phyloP scores from a whole-genome alignment of 2,329 filamentous ascomycete species.

The Colletotrichum falcatum region DNA sequence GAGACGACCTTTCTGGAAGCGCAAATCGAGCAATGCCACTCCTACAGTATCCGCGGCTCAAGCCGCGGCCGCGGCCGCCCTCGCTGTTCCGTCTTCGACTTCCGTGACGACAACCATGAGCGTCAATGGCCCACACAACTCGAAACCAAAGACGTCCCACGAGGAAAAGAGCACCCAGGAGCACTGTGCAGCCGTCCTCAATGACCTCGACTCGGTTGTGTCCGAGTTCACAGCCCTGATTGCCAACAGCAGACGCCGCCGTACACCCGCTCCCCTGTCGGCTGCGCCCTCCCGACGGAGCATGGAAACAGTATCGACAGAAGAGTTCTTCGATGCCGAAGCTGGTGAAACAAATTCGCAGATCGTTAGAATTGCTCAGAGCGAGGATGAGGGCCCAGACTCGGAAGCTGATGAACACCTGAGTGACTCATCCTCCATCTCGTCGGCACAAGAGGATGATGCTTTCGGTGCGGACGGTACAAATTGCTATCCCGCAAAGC shows the following conservation, averaged over 20 bases:
- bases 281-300: conserved; percentile 66
- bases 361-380: conserved; percentile 79
- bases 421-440: conserved; percentile 68
- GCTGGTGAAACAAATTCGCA: conserved; percentile 73
- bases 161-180: conserved; percentile 80
- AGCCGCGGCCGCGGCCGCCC: conserved; percentile 52
- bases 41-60: conserved; percentile 56
- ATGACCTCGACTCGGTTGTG: conserved; percentile 86
- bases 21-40: conserved; percentile 78
- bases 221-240: conserved; percentile 84
- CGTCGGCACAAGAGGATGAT: conserved; percentile 68
- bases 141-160: conserved; percentile 55
- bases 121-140: conserved; percentile 48
- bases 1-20: conserved; percentile 85
- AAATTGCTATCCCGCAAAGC: conserved; percentile 77
- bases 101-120: conserved; percentile 48
- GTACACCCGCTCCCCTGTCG: conserved; percentile 67
- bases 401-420: conserved; percentile 68
- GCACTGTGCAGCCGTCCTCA: conserved; percentile 84
- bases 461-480: conserved; percentile 70
- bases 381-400: conserved; percentile 72
- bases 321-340: conserved; percentile 96
- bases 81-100: conserved; percentile 59
- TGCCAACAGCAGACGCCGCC: conserved; percentile 81
- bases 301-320: conserved; percentile 82